Base-by-base conservation (phyloP, 208 protist genomes). In the Crithidia bombi region DNA sequence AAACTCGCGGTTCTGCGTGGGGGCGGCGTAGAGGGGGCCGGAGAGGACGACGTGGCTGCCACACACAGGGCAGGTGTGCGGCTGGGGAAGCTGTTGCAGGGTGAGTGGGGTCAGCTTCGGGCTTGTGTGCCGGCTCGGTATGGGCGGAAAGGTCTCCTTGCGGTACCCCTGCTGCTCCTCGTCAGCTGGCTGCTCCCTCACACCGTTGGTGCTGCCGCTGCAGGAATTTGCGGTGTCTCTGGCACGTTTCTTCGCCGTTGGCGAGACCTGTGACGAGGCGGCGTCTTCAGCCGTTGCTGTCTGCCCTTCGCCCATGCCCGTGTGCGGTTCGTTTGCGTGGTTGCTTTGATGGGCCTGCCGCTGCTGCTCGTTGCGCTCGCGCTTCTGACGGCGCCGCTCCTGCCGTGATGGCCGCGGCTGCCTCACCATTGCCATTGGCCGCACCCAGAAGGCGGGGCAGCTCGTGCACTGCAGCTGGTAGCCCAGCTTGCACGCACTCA, bases 391-490 rank as follows among this genome's bases (percentile, higher is more conserved):
- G 32, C 67, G 63, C 23, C 63, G 62, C 43, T 69, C 71, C 39
- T 76, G 56, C 33, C 28, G 44, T 15, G 69, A 58, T 15, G 67
- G 63, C 21, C 79, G 62, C n/a, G 79, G 46, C 49, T 47, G 59
- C 23, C 70, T 68, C 19, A 71, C 82, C 30, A 74, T 75, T n/a
- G 92, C 94, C 59, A 99, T 78, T 4, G 96, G 96, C 26, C 95
- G 87, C 28, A 98, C 70, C 82, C 92, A 90, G 65, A 98, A 99
- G 3, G 91, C 80, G 15, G 96, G 85, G 82, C 98, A 99, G 26
- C 92, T 86, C 12, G 78, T 88, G 88, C 98, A 99, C 84, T 99
- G 94, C 64, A 96, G 88, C 65, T 98, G 83, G 62, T 98, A 87
- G 14, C 86, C 82, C 41, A 96, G 65, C 80, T 98, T 98, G 51